Base-by-base conservation (phyloP, 306 rosid genomes). In the Cucumis hystrix region DNA sequence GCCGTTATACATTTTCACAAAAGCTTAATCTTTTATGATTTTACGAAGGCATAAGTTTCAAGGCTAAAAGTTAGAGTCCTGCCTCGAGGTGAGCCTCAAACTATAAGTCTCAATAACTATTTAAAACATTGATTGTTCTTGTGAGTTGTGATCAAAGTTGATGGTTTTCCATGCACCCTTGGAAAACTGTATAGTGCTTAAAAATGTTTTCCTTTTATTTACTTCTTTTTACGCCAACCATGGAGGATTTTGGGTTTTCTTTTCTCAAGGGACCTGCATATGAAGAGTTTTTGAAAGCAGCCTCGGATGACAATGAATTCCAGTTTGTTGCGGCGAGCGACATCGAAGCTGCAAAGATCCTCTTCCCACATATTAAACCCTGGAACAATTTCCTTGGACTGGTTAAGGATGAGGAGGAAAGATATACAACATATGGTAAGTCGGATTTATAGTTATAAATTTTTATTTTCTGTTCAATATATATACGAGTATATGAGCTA, bases 331-430 rank as follows among this genome's bases (percentile, higher is more conserved):
- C 83, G 85, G 90, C 81, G 67, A 88, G 70, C 70, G 76, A 82
- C 82, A 56, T 84, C 4, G 90, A 86, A 83, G 87, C 87, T 83
- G 97, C 99, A 75, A 79, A 11, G 40, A 83, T 89, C 80, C 91
- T 95, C 74, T 89, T 86, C 86, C 99, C 96, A 3, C 83, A 83
- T 59, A 79, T 84, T 62, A 83, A 76, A 82, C 39, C 81, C 77
- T 64, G 91, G 77, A 80, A 47, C 61, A 76, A 7, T 75, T 90
- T 89, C 77, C 78, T 95, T 83, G 97, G 97, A 75, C 83, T 95
- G 51, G 96, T 90, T 71, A 92, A 95, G 82, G 84, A 86, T 21
- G 97, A 95, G 82, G 91, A 93, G 0, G 99, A 95, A 86, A 92
- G 87, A 89, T 89, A 85, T 86, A 89, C 89, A 23, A 74, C 83